Percentiles rank a stretch among this genome's conserved stretches.
These are phyloP conservation scores for Lepidium sativum DNA, from an alignment of 345 rosid genomes.

Conservation along the genomic window DNA sequence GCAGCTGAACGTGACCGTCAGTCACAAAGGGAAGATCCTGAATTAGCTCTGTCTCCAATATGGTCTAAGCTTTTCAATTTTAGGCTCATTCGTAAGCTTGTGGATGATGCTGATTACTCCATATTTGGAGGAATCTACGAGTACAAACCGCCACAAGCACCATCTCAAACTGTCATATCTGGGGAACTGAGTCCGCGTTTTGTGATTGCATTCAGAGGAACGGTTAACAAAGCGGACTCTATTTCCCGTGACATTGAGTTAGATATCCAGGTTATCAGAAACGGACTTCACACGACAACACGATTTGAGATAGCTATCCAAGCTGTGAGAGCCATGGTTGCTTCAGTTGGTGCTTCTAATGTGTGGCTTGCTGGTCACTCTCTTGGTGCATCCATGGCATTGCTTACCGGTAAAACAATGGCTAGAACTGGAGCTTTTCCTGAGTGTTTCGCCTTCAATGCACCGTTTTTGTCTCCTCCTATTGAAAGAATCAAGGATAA, in stretches of 20 bases:
- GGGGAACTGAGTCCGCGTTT: slow-evolving; percentile 41
- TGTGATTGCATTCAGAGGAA: slow-evolving; percentile 78
- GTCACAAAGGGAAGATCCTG: slow-evolving; percentile 46
- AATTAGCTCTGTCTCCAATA: slow-evolving; percentile 50
- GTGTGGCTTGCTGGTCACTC: slow-evolving; percentile 95
- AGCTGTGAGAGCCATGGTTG: slow-evolving; percentile 61
- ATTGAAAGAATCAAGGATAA: slow-evolving; percentile 59
- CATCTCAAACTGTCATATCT: slow-evolving; percentile 9
- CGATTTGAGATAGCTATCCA: slow-evolving; percentile 76
- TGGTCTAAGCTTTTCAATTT: slow-evolving; percentile 92
- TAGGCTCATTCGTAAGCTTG: slow-evolving; percentile 42
- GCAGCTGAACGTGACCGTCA: slow-evolving; percentile 84
- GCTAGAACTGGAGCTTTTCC: slow-evolving; percentile 51
- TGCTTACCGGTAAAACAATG: slow-evolving; percentile 69
- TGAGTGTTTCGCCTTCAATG: slow-evolving; percentile 65
- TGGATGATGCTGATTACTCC: slow-evolving; percentile 64
- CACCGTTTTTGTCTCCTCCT: slow-evolving; percentile 77
- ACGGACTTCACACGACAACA: slow-evolving; percentile 60
- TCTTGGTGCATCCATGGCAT: slow-evolving; percentile 78
- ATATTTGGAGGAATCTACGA: slow-evolving; percentile 79
- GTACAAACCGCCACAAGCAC: slow-evolving; percentile 39
- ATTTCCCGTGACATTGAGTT: slow-evolving; percentile 57
- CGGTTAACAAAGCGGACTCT: slow-evolving; percentile 59
- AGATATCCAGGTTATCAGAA: slow-evolving; percentile 51
- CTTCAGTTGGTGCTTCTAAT: slow-evolving; percentile 50